Conservation (phyloP, 139 green algal genomes). For the Picochlorum sp. region DNA sequence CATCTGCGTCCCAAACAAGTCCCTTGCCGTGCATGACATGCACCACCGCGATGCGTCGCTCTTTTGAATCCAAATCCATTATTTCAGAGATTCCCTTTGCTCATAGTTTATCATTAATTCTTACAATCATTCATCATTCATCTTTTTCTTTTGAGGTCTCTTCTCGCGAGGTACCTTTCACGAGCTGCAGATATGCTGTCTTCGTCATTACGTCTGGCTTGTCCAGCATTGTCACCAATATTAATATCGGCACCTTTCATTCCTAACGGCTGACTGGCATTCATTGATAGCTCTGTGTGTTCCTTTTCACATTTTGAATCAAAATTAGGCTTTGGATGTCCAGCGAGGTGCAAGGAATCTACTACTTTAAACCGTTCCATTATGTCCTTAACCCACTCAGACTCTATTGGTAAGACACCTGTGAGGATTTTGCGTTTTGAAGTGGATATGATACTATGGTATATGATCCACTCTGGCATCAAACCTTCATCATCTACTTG, state of each 20-base stretch:
- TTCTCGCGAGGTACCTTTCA: constrained; percentile 46
- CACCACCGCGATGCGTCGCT: not conserved
- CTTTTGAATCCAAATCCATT: not conserved
- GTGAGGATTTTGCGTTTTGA: constrained; percentile 64
- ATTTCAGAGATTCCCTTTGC: not conserved
- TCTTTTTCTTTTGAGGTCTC: constrained; percentile 45
- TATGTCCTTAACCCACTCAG: constrained; percentile 48
- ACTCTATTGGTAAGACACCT: constrained; percentile 65
- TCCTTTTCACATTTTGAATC: not conserved
- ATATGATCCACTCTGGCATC: constrained; percentile 87
- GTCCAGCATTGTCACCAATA: no score
- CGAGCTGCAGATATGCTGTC: constrained; percentile 50
- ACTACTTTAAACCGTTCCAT: no score
- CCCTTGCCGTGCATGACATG: constrained; percentile 9
- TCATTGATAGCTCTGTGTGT: constrained; percentile 3
- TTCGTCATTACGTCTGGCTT: constrained; percentile 31
- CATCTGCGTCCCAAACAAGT: constrained; percentile 32
- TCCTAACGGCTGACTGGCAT: no score
- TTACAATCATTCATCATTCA: not conserved
- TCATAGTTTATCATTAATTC: not conserved
- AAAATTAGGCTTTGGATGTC: constrained; percentile 1
- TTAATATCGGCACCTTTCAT: no score
- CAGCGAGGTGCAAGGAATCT: no score
- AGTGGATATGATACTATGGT: constrained; percentile 81
- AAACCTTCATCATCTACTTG: constrained; percentile 75